These are phyloP conservation scores for Tylopilus vinaceipallidus DNA, from an alignment of 768 basidiomycete species.

Conservation along the genomic window DNA sequence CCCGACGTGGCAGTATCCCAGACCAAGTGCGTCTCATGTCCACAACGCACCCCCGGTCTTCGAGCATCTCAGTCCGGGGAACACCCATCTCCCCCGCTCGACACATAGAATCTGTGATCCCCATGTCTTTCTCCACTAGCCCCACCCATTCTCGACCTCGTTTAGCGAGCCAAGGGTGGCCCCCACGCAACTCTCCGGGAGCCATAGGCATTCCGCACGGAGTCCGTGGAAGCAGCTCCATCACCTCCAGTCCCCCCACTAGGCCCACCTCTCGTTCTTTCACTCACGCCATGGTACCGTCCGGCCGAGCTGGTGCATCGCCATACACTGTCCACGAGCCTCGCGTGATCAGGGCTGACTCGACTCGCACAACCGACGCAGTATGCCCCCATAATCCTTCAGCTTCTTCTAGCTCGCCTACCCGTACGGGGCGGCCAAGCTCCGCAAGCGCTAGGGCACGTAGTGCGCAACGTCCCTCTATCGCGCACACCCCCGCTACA, in stretches of 20 bases:
- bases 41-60: slow-evolving; percentile 54
- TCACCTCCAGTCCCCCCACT: slow-evolving; percentile 36
- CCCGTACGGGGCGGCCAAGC: slow-evolving; percentile 48
- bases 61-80: slow-evolving; percentile 63
- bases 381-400: slow-evolving; percentile 40
- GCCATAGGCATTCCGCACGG: slow-evolving; percentile 40
- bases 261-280: slow-evolving; percentile 46
- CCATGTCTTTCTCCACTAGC: slow-evolving; percentile 51
- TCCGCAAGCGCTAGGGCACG: slow-evolving; percentile 31
- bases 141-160: slow-evolving; percentile 41
- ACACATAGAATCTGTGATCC: slow-evolving; percentile 63
- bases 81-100: slow-evolving; percentile 47
- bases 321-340: slow-evolving; percentile 51
- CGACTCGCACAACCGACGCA: slow-evolving; percentile 41
- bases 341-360: slow-evolving; percentile 62
- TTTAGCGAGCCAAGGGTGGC: slow-evolving; percentile 34
- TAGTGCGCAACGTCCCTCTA: slow-evolving; percentile 25
- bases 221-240: slow-evolving; percentile 33
- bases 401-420: slow-evolving; percentile 40
- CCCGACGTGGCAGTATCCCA: neutral
- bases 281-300: slow-evolving; percentile 34
- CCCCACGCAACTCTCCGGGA: slow-evolving; percentile 28
- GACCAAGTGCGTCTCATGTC: slow-evolving; percentile 37
- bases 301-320: slow-evolving; percentile 31
- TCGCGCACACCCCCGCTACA: slow-evolving; percentile 30